Conservation (phyloP, 352 stramenopile species). For the Globisporangium abappressorium region DNA sequence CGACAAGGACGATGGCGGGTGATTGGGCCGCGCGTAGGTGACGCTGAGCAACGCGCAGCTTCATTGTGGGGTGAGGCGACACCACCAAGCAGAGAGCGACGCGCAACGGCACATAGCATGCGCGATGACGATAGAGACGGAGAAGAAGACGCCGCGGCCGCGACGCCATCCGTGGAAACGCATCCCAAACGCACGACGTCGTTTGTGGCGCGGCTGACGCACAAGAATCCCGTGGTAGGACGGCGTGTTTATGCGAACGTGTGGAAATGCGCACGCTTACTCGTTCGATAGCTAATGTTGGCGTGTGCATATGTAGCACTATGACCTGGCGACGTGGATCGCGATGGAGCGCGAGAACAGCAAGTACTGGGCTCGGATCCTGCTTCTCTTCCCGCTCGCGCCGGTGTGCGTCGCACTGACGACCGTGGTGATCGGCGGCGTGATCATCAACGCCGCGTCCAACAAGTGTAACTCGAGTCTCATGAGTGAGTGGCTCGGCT, state of each 20-base stretch:
- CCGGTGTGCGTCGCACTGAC: constrained; percentile 54
- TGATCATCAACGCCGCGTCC: constrained; percentile 67
- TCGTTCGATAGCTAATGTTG: neutral
- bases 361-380: constrained; percentile 66
- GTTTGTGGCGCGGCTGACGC: constrained; percentile 41
- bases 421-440: constrained; percentile 60
- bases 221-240: constrained; percentile 33
- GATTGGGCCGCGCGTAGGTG: constrained; percentile 7
- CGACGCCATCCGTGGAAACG: constrained; percentile 25
- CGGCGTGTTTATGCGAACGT: neutral
- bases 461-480: constrained; percentile 67
- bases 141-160: constrained; percentile 14
- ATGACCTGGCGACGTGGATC: constrained; percentile 54
- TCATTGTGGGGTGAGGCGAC: neutral
- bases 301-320: constrained; percentile 20
- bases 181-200: constrained; percentile 68
- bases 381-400: constrained; percentile 64
- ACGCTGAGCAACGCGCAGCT: neutral
- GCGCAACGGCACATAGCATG: neutral
- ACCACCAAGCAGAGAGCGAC: neutral
- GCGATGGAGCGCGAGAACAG: constrained; percentile 54
- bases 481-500: constrained; percentile 37
- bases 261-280: neutral
- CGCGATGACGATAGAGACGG: constrained; percentile 16
- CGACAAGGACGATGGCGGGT: neutral